Base-by-base conservation (phyloP, 306 rosid species). In the Neltuma alba region DNA sequence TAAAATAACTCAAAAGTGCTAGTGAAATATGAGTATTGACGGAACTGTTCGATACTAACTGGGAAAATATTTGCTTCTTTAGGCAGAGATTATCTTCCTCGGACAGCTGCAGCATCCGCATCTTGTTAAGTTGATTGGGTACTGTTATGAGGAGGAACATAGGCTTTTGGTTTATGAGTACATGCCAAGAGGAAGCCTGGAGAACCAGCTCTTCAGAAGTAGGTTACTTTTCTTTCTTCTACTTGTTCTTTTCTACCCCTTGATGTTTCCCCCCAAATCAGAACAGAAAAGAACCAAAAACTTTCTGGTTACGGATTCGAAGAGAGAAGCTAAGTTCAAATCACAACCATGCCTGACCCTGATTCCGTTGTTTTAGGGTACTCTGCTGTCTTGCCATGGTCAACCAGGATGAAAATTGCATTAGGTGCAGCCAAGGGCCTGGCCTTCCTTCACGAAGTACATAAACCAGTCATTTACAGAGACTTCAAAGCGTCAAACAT, bases 401-500 rank as follows among this genome's bases (percentile, higher is more conserved):
- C 95, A 76, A 85, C 88, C 0, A 92, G 93, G 82, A 86, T 92
- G 93, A 90, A 92, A 82, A 89, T 92, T 48, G 92, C 92, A 47
- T 58, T 89, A n/a, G 97, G 92, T 45, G 95, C 95, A 2, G 95
- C 95, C 3, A 92, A 86, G 74, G 97, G 97, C 33, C 74, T 92
- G 16, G 87, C 95, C 36, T 92, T 92, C 75, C 95, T 92, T 76
- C 97, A 94, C 36, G 94, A 87, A 83, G 83, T 83, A 23, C 91
- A 94, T 75, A 89, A 87, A 60, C 93, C 96, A n/a, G 93, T 94
- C 14, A 94, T 94, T 30, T 92, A 81, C 80, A 86, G 98, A 42
- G 98, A 94, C 79, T 94, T 92, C 61, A 92, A 94, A 79, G 83
- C 94, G 37, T 92, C 97, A 9, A 94, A 94, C 81, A 89, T 94